Evolutionary conservation across 1,284 basidiomycete species (phyloP).

Genomic region (Stygiomarasmius scandens): DNA sequence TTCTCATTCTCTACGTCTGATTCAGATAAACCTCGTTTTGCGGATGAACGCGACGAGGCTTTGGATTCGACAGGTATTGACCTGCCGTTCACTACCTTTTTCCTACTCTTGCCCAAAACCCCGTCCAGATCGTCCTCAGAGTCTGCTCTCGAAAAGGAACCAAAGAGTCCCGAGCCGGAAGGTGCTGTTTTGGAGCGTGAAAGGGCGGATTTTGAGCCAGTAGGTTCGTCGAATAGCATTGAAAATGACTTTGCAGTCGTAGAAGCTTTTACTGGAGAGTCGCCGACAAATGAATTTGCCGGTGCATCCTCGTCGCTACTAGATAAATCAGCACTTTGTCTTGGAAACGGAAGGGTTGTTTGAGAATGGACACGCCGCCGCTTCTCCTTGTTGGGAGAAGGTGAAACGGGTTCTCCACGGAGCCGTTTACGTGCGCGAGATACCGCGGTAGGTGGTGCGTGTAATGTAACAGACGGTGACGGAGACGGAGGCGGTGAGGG

Average conservation of each 20-base stretch:
- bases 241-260: conserved; percentile 61
- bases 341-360: conserved; percentile 32
- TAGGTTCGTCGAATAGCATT: conserved; percentile 63
- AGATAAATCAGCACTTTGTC: conserved; percentile 25
- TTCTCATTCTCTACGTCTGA: conserved; percentile 17
- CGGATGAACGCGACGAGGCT: not conserved
- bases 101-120: not conserved
- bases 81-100: not conserved
- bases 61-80: not conserved
- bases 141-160: not conserved
- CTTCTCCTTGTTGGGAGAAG: conserved; percentile 77
- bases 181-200: conserved; percentile 15
- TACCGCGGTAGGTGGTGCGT: conserved; percentile 45
- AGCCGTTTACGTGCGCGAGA: conserved; percentile 76
- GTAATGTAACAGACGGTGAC: conserved; percentile 18
- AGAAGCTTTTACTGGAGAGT: conserved; percentile 69
- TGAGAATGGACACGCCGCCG: conserved; percentile 51
- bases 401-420: conserved; percentile 78
- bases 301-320: conserved; percentile 42
- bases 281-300: conserved; percentile 54
- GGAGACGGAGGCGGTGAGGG: conserved; percentile 30
- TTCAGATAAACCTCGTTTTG: conserved; percentile 15
- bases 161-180: conserved; percentile 6
- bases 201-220: conserved; percentile 23
- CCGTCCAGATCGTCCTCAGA: conserved; percentile 17